Evolutionary conservation across 2,329 filamentous ascomycete genomes (phyloP), one percentile per base, ranked within the genome.

Genomic region (Sporothrix phasma): DNA sequence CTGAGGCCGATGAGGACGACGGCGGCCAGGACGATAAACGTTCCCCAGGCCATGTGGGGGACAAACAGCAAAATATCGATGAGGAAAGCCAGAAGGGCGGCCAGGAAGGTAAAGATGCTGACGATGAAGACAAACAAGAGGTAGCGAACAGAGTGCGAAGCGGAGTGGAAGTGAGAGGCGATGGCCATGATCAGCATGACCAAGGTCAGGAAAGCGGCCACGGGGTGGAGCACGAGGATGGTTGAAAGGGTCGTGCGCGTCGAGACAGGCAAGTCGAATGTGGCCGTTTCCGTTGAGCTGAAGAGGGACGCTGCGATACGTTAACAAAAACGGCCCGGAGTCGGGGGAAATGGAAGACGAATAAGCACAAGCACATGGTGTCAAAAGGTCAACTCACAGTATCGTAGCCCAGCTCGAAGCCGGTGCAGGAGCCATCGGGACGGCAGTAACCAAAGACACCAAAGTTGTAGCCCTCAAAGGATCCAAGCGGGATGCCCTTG

Each of bases 21-120:
- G 29, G 93, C 90, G 10, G 86, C 93, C 59, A 97, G 81, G 17
- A 97, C 92, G 69, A 97, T 85, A 81, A 93, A 99, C 66, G 92
- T 92, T 68, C 92, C 94, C 91, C 92, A 97, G 72, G 87, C 85
- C 77, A 97, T 79, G 75, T 97, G 92, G 56, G 94, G 94, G 17
- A 97, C 89, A 73, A 99, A 99, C 24, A 99, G 81, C 39, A 99
- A 80, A 29, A 97, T 90, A 75, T 99, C 94, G 71, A 97, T 87
- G 29, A 99, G 79, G 76, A 97, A 97, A 26, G 92, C 89, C 64
- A 96, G 81, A 1, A 80, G 81, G 54, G 90, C 88, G 68, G 94
- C 83, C 34, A 97, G 78, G 54, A 97, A 86, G 8, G 92, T 92
- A 59, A 96, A 83, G 67, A 97, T 86, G 64, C 89, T 88, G 69